A percentile compares a stretch with the other conserved stretches of the same genome.
Conservation (phyloP, 2,329 filamentous ascomycete species). For the Penicillium sp. region DNA sequence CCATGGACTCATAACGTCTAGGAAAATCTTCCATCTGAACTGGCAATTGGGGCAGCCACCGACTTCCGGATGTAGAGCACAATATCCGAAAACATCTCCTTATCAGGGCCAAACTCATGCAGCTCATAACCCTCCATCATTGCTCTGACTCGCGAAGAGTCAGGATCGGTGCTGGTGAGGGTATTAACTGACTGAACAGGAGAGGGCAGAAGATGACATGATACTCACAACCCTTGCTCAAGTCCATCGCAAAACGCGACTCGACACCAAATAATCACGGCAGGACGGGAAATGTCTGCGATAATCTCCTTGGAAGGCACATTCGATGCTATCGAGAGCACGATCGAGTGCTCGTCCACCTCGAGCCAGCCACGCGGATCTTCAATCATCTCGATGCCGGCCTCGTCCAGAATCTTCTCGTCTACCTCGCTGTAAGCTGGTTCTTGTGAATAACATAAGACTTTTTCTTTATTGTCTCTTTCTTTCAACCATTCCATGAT, state of each 20-base stretch:
- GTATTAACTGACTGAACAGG: not conserved
- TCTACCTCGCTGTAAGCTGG: conserved; percentile 15
- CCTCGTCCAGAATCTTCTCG: conserved; percentile 6
- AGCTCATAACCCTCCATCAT: conserved; percentile 14
- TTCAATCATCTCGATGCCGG: conserved; percentile 18
- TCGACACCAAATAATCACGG: conserved; percentile 18
- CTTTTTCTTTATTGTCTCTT: not conserved
- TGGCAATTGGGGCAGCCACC: not conserved
- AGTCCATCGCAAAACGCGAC: conserved; percentile 6
- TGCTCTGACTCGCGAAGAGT: conserved; percentile 8
- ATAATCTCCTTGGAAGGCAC: conserved; percentile 33
- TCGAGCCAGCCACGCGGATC: conserved; percentile 29
- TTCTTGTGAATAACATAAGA: conserved; percentile 21
- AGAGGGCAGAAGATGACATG: not conserved
- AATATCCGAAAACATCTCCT: not conserved
- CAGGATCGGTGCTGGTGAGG: conserved; percentile 9
- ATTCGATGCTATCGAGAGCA: conserved; percentile 26
- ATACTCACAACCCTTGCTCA: not conserved
- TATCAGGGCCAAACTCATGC: conserved; percentile 10
- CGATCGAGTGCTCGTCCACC: conserved; percentile 28
- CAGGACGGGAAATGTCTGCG: conserved; percentile 30
- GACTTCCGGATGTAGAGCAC: conserved; percentile 12
- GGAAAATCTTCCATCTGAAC: not conserved
- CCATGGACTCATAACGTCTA: not conserved
- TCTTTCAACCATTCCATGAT: conserved; percentile 9